A percentile compares a stretch with the other conserved stretches of the same genome.
Evolutionary conservation across 2,329 filamentous ascomycete genomes (phyloP).

Genomic region (Calonectria naviculata): DNA sequence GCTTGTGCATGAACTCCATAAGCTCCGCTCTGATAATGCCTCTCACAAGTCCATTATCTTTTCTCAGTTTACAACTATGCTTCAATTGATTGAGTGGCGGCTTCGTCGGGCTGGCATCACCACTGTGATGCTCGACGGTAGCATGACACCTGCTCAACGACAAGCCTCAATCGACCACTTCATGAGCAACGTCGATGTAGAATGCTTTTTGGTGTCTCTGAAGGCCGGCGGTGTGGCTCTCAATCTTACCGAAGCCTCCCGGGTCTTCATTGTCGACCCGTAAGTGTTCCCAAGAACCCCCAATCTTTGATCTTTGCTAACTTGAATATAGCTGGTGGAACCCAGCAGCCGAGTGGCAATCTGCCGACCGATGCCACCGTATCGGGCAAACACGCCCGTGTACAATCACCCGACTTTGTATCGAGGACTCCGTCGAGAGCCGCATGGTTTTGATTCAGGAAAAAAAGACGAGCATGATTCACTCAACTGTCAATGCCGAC

Average conservation of each 20-base stretch:
- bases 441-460: constrained; percentile 96
- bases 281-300: constrained; percentile 61
- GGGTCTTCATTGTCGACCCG: constrained; percentile 97
- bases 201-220: constrained; percentile 95
- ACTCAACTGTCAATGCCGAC: constrained; percentile 95
- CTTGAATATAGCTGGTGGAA: constrained; percentile 88
- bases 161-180: constrained; percentile 96
- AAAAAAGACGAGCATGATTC: constrained; percentile 99
- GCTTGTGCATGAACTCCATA: constrained; percentile 93
- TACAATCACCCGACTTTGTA: constrained; percentile 92
- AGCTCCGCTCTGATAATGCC: constrained; percentile 89
- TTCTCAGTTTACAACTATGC: constrained; percentile 96
- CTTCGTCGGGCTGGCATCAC: constrained; percentile 96
- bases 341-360: constrained; percentile 99
- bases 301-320: constrained; percentile 30
- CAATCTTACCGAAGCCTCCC: constrained; percentile 93
- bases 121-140: constrained; percentile 97
- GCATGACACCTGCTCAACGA: constrained; percentile 93
- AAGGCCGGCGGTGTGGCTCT: constrained; percentile 97
- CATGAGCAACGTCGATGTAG: constrained; percentile 93
- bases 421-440: constrained; percentile 96
- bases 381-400: constrained; percentile 96
- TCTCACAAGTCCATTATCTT: constrained; percentile 98
- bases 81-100: constrained; percentile 97
- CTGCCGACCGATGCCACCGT: constrained; percentile 91